Conservation (phyloP, 805 yeast genomes). For the Candida vartiovaarae region DNA sequence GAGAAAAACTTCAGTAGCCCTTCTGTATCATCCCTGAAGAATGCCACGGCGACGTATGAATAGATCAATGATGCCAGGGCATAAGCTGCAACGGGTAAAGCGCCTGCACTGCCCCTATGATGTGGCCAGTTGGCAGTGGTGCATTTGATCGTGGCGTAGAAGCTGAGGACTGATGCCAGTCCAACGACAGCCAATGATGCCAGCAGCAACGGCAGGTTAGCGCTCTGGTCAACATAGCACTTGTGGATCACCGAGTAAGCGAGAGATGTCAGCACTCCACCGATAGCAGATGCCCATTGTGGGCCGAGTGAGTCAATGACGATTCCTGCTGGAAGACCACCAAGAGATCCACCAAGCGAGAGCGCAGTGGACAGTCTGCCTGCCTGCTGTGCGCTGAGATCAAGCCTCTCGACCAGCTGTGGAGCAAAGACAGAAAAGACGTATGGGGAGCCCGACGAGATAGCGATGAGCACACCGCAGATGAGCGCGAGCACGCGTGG, state of each 20-base stretch:
- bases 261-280: slow-evolving; percentile 44
- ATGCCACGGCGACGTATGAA: slow-evolving; percentile 46
- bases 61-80: slow-evolving; percentile 67
- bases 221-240: slow-evolving; percentile 35
- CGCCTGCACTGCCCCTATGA: slow-evolving; percentile 41
- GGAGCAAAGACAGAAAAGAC: slow-evolving; percentile 73
- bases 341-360: slow-evolving; percentile 57
- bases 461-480: slow-evolving; percentile 36
- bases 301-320: slow-evolving; percentile 60
- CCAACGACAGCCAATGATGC: slow-evolving; percentile 49
- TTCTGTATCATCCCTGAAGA: slow-evolving; percentile 46
- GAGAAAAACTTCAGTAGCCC: slow-evolving; percentile 52
- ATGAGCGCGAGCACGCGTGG: slow-evolving; percentile 11
- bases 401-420: slow-evolving; percentile 50
- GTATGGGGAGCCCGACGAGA: slow-evolving; percentile 73
- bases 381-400: slow-evolving; percentile 52
- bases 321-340: slow-evolving; percentile 68
- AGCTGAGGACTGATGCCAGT: slow-evolving; percentile 55
- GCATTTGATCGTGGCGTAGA: slow-evolving; percentile 48
- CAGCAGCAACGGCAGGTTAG: slow-evolving; percentile 36
- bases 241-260: slow-evolving; percentile 48
- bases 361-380: slow-evolving; percentile 58
- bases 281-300: slow-evolving; percentile 42
- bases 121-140: slow-evolving; percentile 56
- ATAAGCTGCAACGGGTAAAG: slow-evolving; percentile 30